Evolutionary conservation across 805 yeast genomes (phyloP).

Genomic region (Metschnikowia matae): DNA sequence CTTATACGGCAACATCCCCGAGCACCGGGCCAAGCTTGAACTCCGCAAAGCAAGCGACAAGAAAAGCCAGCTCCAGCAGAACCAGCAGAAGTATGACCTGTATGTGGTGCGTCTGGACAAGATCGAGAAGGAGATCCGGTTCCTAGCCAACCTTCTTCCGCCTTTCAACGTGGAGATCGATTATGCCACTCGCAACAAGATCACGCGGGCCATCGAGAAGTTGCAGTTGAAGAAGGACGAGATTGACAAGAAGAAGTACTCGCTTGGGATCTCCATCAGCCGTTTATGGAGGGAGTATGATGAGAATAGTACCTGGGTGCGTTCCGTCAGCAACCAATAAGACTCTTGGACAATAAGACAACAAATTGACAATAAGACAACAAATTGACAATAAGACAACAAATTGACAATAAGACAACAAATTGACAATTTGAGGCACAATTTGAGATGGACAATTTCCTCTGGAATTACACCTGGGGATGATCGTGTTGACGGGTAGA

Average conservation of each 20-base stretch:
- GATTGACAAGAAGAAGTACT: conserved; percentile 37
- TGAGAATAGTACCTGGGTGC: conserved; percentile 42
- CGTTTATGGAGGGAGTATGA: conserved; percentile 42
- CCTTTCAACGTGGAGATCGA: conserved; percentile 43
- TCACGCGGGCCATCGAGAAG: conserved; percentile 38
- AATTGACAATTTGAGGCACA: no score
- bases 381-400: no score
- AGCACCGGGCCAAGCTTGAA: conserved; percentile 12
- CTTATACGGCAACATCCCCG: conserved; percentile 19
- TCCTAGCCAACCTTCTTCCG: conserved; percentile 37
- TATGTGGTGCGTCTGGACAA: conserved; percentile 30
- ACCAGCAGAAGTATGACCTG: conserved; percentile 34
- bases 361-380: no score
- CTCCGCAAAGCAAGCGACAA: conserved; percentile 12
- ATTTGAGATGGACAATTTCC: no score
- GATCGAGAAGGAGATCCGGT: conserved; percentile 38
- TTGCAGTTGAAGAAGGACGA: conserved; percentile 39
- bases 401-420: no score
- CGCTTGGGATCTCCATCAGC: conserved; percentile 39
- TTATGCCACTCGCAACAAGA: conserved; percentile 38
- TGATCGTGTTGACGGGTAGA: no score
- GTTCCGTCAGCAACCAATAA: conserved; percentile 23
- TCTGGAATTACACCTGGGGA: background rate
- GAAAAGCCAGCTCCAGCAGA: conserved; percentile 12
- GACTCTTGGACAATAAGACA: no score